Evolutionary conservation across 179 eudicot genomes (phyloP).

Genomic region (Heliamphora pulchella): DNA sequence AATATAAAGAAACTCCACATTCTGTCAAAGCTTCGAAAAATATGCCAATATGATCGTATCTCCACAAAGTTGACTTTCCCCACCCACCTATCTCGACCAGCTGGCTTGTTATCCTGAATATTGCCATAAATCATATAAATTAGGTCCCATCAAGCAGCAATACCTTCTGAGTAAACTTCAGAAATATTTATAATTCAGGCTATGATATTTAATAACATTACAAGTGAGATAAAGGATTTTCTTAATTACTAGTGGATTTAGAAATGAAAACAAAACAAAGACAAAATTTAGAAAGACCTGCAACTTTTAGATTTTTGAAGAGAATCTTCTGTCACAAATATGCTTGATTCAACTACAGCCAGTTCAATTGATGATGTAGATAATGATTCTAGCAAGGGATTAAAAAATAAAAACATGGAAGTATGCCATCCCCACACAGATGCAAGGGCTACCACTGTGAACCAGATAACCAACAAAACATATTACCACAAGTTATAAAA

Average conservation of each 20-base stretch:
- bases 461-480: background rate
- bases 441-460: background rate
- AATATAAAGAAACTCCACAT: slow-evolving; percentile 94
- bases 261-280: background rate
- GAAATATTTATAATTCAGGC: background rate
- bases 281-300: background rate
- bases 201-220: background rate
- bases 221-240: background rate
- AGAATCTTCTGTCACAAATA: background rate
- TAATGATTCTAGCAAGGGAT: background rate
- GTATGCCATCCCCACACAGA: background rate
- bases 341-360: background rate
- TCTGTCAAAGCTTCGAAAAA: slow-evolving; percentile 97
- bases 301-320: background rate
- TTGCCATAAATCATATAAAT: background rate
- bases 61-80: slow-evolving; percentile 98
- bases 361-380: background rate
- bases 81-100: slow-evolving; percentile 60
- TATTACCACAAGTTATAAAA: background rate
- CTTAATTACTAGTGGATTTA: background rate
- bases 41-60: slow-evolving; percentile 89
- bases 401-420: background rate
- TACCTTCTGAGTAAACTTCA: background rate
- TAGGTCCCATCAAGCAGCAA: background rate
- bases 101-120: slow-evolving; percentile 58